Evolutionary conservation across 2,329 filamentous ascomycete genomes (phyloP).

Genomic region (Aspergillus hiratsukae): DNA sequence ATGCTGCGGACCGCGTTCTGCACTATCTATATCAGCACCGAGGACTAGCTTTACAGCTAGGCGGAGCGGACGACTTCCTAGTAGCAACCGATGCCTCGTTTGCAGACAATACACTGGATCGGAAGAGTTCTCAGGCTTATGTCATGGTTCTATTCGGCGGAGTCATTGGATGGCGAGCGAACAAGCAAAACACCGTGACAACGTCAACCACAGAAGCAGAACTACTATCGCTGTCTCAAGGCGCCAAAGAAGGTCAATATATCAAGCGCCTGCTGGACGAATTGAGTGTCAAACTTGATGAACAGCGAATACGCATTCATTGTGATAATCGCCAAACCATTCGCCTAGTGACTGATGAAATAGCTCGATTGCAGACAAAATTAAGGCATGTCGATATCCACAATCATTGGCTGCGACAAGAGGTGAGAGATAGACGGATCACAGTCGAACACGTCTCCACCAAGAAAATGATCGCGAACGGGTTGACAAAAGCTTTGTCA

Average conservation of each 20-base stretch:
- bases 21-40: too few relatives aligned
- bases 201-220: conserved; percentile 10
- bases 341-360: not conserved
- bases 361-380: not conserved
- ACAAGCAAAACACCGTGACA: too few relatives aligned
- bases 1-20: too few relatives aligned
- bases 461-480: not conserved
- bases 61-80: too few relatives aligned
- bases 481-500: not conserved
- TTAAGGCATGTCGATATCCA: not conserved
- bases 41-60: too few relatives aligned
- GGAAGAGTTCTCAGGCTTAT: too few relatives aligned
- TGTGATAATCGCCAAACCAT: not conserved
- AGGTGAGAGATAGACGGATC: not conserved
- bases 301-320: not conserved
- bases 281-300: not conserved
- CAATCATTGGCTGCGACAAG: not conserved
- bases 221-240: not conserved
- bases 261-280: not conserved
- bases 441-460: not conserved
- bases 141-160: too few relatives aligned
- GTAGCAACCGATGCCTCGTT: too few relatives aligned
- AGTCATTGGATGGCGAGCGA: too few relatives aligned
- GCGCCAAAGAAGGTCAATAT: not conserved
- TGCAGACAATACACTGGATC: too few relatives aligned